These are phyloP conservation scores for Neophaeococcomyces aloes DNA, from an alignment of 2,329 filamentous ascomycete genomes.

Conservation along the genomic window DNA sequence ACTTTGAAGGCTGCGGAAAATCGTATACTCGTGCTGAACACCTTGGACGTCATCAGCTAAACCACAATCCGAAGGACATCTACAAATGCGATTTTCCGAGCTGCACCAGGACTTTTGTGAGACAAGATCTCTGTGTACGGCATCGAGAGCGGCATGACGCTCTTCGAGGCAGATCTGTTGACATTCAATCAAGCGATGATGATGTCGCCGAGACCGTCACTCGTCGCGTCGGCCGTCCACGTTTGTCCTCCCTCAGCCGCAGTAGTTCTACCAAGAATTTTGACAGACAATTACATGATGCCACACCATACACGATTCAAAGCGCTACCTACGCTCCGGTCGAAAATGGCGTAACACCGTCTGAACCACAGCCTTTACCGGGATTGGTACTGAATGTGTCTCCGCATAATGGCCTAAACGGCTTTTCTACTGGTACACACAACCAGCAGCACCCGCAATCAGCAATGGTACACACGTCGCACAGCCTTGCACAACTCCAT, in stretches of 20 bases:
- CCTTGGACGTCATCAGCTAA: constrained; percentile 89
- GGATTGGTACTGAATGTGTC: constrained; percentile 15
- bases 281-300: background rate
- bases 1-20: constrained; percentile 79
- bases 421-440: constrained; percentile 15
- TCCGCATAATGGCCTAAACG: constrained; percentile 18
- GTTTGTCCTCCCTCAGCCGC: constrained; percentile 10
- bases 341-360: constrained; percentile 25
- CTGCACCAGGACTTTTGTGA: constrained; percentile 81
- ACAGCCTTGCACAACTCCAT: constrained; percentile 32
- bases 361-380: constrained; percentile 19
- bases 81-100: constrained; percentile 88
- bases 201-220: background rate
- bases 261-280: background rate
- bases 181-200: constrained; percentile 13
- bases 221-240: constrained; percentile 4
- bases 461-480: constrained; percentile 28
- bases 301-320: constrained; percentile 7
- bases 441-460: constrained; percentile 15
- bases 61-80: constrained; percentile 91
- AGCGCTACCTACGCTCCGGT: constrained; percentile 18
- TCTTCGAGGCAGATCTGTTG: constrained; percentile 36
- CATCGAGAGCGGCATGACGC: constrained; percentile 73
- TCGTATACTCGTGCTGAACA: constrained; percentile 95
- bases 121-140: constrained; percentile 81